phyloP scores from a whole-genome alignment of 768 basidiomycete genomes.

The Hericium alpestre region DNA sequence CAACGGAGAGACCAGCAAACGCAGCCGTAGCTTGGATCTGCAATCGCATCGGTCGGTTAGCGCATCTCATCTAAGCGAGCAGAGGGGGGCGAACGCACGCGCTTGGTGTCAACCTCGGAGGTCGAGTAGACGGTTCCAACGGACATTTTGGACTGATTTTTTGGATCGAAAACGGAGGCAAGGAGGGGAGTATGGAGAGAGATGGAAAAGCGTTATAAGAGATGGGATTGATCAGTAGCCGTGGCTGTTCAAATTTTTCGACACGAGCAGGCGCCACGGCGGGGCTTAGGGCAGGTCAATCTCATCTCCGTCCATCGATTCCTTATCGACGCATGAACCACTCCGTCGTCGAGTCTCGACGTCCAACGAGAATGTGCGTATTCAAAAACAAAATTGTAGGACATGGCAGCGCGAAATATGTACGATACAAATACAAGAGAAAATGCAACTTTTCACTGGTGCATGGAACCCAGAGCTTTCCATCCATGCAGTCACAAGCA shows the following conservation, averaged over 20 bases:
- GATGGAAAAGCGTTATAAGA: constrained; percentile 10
- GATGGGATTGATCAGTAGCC: constrained; percentile 10
- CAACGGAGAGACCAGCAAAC: constrained; percentile 45
- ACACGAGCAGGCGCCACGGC: background rate
- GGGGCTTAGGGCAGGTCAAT: background rate
- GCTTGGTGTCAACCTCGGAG: constrained; percentile 29
- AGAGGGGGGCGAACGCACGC: constrained; percentile 29
- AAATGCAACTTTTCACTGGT: too few relatives aligned
- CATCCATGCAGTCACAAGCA: too few relatives aligned
- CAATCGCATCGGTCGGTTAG: background rate
- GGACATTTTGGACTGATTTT: constrained; percentile 31
- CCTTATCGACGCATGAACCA: too few relatives aligned
- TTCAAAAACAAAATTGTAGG: too few relatives aligned
- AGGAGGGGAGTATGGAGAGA: background rate
- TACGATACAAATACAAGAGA: too few relatives aligned
- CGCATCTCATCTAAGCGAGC: too few relatives aligned
- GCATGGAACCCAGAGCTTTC: too few relatives aligned
- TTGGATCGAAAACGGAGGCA: background rate
- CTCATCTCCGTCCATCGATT: background rate
- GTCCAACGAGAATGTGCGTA: too few relatives aligned
- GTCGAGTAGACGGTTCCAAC: constrained; percentile 56
- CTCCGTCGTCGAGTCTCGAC: too few relatives aligned
- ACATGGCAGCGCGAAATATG: too few relatives aligned
- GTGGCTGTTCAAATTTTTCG: background rate
- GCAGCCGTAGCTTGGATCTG: constrained; percentile 51